Percentiles rank a stretch among this genome's conserved stretches.
Conservation (phyloP, 2,329 filamentous ascomycete genomes). For the Penicillium sp. region DNA sequence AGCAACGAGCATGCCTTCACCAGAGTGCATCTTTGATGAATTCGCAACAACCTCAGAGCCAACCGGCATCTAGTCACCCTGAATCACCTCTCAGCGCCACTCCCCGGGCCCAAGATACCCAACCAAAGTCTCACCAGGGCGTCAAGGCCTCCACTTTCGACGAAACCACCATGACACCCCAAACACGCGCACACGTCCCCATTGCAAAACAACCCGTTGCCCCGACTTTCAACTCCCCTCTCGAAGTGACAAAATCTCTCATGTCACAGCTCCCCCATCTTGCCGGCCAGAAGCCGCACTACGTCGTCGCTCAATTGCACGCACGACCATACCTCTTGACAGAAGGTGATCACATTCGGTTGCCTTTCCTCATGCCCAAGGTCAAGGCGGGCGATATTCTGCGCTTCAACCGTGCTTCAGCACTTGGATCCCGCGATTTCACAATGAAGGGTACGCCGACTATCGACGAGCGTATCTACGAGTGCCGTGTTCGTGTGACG, state of each 20-base stretch:
- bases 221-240: constrained; percentile 39
- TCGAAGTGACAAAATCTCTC: constrained; percentile 45
- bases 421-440: constrained; percentile 83
- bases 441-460: constrained; percentile 81
- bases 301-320: constrained; percentile 50
- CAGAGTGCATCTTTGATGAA: constrained; percentile 34
- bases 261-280: constrained; percentile 47
- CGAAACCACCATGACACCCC: constrained; percentile 19
- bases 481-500: constrained; percentile 80
- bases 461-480: constrained; percentile 78
- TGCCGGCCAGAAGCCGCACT: constrained; percentile 47
- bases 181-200: constrained; percentile 29
- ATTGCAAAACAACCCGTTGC: constrained; percentile 37
- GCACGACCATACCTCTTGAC: constrained; percentile 53
- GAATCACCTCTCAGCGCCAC: constrained; percentile 31
- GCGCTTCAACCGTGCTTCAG: constrained; percentile 79
- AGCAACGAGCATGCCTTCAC: constrained; percentile 45
- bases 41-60: constrained; percentile 29
- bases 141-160: constrained; percentile 10
- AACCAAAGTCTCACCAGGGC: constrained; percentile 15
- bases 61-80: constrained; percentile 32
- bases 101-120: constrained; percentile 28
- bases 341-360: constrained; percentile 69
- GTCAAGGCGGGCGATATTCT: constrained; percentile 80
- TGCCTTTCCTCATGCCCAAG: constrained; percentile 76